Conservation (phyloP, 139 green algal genomes). For the Axilococcus clingmanii region DNA sequence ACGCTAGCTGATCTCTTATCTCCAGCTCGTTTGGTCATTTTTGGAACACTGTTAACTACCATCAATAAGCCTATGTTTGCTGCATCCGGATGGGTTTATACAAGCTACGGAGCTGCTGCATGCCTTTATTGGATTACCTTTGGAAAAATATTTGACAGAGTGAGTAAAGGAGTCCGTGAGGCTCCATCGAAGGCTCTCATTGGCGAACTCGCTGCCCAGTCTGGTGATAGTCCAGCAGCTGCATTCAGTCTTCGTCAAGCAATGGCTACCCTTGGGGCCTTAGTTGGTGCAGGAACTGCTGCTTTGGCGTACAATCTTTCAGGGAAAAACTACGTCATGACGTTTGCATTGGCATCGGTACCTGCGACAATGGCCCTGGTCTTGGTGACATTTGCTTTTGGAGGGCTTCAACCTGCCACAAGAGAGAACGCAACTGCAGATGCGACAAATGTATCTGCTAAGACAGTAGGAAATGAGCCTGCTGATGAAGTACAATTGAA, state of each 20-base stretch:
- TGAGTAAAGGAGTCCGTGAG: slow-evolving; percentile 72
- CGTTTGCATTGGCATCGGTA: slow-evolving; percentile 53
- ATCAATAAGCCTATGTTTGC: slow-evolving; percentile 83
- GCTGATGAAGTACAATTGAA: slow-evolving; percentile 9
- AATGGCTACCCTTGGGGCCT: slow-evolving; percentile 55
- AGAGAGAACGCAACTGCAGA: neutral
- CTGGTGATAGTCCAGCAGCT: slow-evolving; percentile 54
- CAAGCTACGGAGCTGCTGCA: slow-evolving; percentile 38
- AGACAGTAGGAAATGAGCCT: neutral
- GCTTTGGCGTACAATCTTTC: slow-evolving; percentile 42
- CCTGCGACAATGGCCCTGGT: slow-evolving; percentile 44
- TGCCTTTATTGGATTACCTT: slow-evolving; percentile 66
- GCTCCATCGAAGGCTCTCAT: slow-evolving; percentile 75
- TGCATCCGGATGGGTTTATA: slow-evolving; percentile 39
- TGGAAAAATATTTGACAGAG: slow-evolving; percentile 54
- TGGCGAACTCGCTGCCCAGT: slow-evolving; percentile 55
- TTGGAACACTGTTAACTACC: slow-evolving; percentile 66
- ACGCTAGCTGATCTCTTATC: slow-evolving; percentile 61
- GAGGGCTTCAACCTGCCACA: neutral
- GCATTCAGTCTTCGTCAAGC: slow-evolving; percentile 70
- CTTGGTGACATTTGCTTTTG: slow-evolving; percentile 21
- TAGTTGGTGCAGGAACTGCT: slow-evolving; percentile 45
- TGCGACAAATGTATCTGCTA: neutral
- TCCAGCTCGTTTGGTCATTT: slow-evolving; percentile 64
- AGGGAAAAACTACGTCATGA: slow-evolving; percentile 54